Base-by-base conservation (phyloP, 2,329 filamentous ascomycete species). In the Aotearoamyces nothofagi region DNA sequence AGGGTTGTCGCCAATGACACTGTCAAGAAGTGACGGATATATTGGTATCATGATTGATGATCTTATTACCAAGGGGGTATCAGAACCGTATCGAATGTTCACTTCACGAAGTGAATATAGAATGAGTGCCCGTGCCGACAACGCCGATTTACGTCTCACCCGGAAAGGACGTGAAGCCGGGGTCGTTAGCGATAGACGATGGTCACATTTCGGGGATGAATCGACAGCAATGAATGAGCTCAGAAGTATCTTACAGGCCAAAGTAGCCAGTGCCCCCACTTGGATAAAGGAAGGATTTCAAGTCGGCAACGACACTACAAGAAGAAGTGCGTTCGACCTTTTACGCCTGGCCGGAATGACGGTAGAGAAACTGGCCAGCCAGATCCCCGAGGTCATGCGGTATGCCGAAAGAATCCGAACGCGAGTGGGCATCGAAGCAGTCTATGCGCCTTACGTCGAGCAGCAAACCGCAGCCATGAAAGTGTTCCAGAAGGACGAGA, bases 1-100 rank as follows among this genome's bases (percentile, higher is more conserved):
- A 35, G 67, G 68, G 1, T 70, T 78, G 33, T 52, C 61, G 2
- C 65, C 73, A 0, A 62, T 92, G 35, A 68, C 68, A 0, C 58
- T 98, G 16, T 75, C 75, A 5, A 69, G 90, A 38, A 76, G 79
- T 2, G 87, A 98, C 51, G 84, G 83, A 9, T 98, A 94, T 52
- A 96, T 98, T 46, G 90, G 90, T 40, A 79, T 98, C 56, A 93
- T 98, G 84, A 86, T 98, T 44, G 90, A 98, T 53, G 90, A 98
- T 50, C 70, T 98, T 20, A 76, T 92, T 47, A 96, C 87, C 13
- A 96, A 94, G 55, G 90, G 90, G 26, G 90, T 98, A 16, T 86
- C 80, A 3, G 90, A 98, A 49, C 90, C 90, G 1, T 98, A 98
- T 55, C 74, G 90, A 40, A 96, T 98, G 86, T 98, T 98, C 58